Conservation (phyloP, 352 stramenopile species). For the Phytopythium oedochilum region DNA sequence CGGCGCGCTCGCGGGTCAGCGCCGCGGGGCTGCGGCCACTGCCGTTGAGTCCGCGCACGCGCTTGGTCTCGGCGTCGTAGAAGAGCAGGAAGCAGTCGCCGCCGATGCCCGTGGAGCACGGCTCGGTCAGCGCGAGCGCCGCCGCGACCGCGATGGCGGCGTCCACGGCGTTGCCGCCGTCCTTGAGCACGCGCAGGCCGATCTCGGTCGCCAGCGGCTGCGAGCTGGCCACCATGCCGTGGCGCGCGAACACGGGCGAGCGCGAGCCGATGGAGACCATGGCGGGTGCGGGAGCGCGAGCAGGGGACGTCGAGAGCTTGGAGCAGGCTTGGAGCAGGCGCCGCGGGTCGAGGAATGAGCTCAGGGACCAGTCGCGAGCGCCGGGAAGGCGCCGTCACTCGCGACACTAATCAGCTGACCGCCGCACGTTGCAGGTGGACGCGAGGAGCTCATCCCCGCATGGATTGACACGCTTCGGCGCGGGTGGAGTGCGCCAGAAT, state of each 20-base stretch:
- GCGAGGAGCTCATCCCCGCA: too few relatives aligned
- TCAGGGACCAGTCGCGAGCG: too few relatives aligned
- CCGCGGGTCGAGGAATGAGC: too few relatives aligned
- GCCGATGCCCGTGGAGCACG: constrained; percentile 75
- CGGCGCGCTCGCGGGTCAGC: constrained; percentile 77
- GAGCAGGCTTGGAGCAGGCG: too few relatives aligned
- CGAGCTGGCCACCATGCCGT: constrained; percentile 92
- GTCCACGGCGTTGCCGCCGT: constrained; percentile 94
- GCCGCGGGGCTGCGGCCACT: constrained; percentile 80
- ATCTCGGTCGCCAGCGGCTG: constrained; percentile 94
- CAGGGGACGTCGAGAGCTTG: too few relatives aligned
- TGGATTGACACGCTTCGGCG: too few relatives aligned
- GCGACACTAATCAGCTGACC: too few relatives aligned
- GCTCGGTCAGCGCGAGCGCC: constrained; percentile 59
- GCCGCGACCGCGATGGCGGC: constrained; percentile 67
- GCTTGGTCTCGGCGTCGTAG: constrained; percentile 84
- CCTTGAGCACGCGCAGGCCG: constrained; percentile 86
- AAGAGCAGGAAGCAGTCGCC: constrained; percentile 96
- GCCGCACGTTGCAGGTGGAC: too few relatives aligned
- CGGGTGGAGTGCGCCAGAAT: too few relatives aligned
- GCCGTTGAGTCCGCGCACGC: constrained; percentile 91
- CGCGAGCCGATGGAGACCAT: constrained; percentile 65
- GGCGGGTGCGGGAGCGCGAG: too few relatives aligned
- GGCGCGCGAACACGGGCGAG: constrained; percentile 84
- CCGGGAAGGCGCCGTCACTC: too few relatives aligned